phyloP scores from a whole-genome alignment of 495 filamentous ascomycete genomes.

The Tuber magnatum region DNA sequence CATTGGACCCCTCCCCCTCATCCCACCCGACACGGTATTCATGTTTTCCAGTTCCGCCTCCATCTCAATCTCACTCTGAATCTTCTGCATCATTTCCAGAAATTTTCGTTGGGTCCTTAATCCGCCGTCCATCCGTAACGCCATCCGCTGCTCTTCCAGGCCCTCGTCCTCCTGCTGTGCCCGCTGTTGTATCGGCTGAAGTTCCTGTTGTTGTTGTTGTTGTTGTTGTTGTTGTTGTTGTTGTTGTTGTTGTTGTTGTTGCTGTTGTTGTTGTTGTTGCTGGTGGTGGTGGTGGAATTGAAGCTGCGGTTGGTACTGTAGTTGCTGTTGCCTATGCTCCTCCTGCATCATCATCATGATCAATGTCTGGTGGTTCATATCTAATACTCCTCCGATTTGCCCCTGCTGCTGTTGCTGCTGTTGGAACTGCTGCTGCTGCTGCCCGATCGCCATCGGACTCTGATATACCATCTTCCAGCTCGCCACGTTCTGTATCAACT shows the following conservation, averaged over 20 bases:
- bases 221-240: no score
- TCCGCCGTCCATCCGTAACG: not conserved
- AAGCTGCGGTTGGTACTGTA: not conserved
- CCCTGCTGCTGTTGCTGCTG: not conserved
- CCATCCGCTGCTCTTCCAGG: not conserved
- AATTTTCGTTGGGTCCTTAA: not conserved
- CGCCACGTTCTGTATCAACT: conserved; percentile 18
- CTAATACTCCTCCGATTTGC: not conserved
- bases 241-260: no score
- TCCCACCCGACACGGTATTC: not conserved
- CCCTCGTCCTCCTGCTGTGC: not conserved
- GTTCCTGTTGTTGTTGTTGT: not conserved
- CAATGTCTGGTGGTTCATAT: not conserved
- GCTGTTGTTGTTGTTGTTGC: not conserved
- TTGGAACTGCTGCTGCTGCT: not conserved
- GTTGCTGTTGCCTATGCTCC: not conserved
- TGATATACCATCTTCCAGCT: conserved; percentile 34
- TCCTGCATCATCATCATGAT: conserved; percentile 1
- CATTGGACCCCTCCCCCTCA: not conserved
- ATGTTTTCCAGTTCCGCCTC: not conserved
- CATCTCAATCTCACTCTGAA: conserved; percentile 4
- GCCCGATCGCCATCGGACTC: not conserved
- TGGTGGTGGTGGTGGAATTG: not conserved
- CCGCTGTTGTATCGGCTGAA: not conserved
- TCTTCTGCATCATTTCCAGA: conserved; percentile 3